Conservation (phyloP, 2,329 filamentous ascomycete species). For the Colletotrichum cereale region DNA sequence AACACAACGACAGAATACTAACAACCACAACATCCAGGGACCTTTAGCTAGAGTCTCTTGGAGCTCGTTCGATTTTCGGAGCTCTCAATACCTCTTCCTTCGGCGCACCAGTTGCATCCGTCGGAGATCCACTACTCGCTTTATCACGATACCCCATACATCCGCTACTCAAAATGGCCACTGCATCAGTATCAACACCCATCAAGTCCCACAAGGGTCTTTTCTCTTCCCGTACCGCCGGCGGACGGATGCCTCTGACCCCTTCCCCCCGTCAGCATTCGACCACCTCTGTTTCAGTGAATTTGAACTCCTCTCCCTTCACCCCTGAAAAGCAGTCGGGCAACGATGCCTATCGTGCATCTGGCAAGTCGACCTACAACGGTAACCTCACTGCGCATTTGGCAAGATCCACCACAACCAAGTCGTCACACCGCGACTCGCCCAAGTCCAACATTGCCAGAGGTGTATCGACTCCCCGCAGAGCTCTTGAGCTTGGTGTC, state of each 20-base stretch:
- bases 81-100: slow-evolving; percentile 52
- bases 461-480: slow-evolving; percentile 80
- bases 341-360: slow-evolving; percentile 62
- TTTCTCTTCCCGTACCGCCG: slow-evolving; percentile 92
- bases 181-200: slow-evolving; percentile 84
- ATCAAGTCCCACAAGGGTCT: slow-evolving; percentile 94
- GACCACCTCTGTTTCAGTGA: slow-evolving; percentile 61
- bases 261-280: slow-evolving; percentile 82
- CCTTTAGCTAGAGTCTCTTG: slow-evolving; percentile 72
- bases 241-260: slow-evolving; percentile 93
- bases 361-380: slow-evolving; percentile 81
- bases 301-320: slow-evolving; percentile 78
- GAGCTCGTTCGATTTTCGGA: slow-evolving; percentile 63
- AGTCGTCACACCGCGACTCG: slow-evolving; percentile 81
- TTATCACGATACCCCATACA: slow-evolving; percentile 50
- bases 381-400: slow-evolving; percentile 86
- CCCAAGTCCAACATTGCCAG: slow-evolving; percentile 97
- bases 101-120: slow-evolving; percentile 62
- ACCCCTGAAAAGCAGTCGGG: slow-evolving; percentile 74
- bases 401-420: slow-evolving; percentile 73
- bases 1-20: slow-evolving; percentile 59
- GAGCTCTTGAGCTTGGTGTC: slow-evolving; percentile 86
- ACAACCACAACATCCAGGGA: slow-evolving; percentile 63
- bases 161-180: slow-evolving; percentile 77
- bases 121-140: slow-evolving; percentile 53